phyloP scores from a whole-genome alignment of 805 yeast species.

The Metschnikowia anglica region DNA sequence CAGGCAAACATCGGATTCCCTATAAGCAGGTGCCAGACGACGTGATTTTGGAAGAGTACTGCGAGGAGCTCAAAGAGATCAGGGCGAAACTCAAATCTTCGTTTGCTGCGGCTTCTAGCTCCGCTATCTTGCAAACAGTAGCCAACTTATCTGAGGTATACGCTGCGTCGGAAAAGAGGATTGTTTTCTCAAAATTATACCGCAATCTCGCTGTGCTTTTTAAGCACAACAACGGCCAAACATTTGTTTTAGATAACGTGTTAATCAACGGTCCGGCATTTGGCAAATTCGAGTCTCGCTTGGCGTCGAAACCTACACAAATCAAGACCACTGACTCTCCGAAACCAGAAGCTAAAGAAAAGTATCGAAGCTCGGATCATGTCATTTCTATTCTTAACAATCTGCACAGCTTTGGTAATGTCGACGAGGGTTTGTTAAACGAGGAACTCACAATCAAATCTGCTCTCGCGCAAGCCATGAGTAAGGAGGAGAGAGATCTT shows the following conservation, averaged over 20 bases:
- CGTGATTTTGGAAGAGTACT: conserved; percentile 33
- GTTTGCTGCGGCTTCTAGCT: conserved; percentile 18
- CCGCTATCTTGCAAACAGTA: conserved; percentile 20
- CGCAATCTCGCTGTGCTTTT: conserved; percentile 34
- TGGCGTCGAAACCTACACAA: neutral
- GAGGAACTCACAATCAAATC: conserved; percentile 23
- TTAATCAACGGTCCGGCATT: conserved; percentile 31
- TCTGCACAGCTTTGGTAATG: neutral
- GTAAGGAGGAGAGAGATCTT: conserved; percentile 17
- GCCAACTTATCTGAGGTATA: conserved; percentile 12
- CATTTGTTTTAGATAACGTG: conserved; percentile 38
- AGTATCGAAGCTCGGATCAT: neutral
- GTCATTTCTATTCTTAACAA: neutral
- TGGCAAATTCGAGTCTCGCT: conserved; percentile 21
- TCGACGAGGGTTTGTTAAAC: neutral
- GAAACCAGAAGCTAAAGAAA: neutral
- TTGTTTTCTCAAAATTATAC: conserved; percentile 28
- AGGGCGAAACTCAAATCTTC: conserved; percentile 20
- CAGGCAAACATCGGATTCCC: neutral
- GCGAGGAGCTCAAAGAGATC: conserved; percentile 30
- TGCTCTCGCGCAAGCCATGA: conserved; percentile 27
- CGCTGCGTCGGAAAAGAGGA: conserved; percentile 17
- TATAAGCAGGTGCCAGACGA: conserved; percentile 37
- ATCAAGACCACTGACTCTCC: neutral
- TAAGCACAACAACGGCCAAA: conserved; percentile 31